Conservation (phyloP, 163 green algal genomes). For the Prototheca wickerhamii region DNA sequence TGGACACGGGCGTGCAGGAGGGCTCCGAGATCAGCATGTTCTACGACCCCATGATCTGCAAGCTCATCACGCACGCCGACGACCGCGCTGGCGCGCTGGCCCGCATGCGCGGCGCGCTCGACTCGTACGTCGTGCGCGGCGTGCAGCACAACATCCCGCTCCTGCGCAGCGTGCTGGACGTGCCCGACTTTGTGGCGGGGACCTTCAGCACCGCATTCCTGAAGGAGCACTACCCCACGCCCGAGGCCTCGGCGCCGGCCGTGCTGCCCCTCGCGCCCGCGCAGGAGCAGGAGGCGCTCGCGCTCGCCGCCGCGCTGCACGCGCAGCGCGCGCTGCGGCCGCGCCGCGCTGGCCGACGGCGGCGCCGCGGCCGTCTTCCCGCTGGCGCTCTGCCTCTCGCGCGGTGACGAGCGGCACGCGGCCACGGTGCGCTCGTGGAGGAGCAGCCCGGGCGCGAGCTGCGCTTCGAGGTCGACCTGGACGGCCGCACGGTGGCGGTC, state of each 20-base stretch:
- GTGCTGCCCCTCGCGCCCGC: slow-evolving; percentile 5
- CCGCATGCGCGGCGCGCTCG: slow-evolving; percentile 13
- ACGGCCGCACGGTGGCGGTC: slow-evolving; percentile 12
- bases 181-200: slow-evolving; percentile 10
- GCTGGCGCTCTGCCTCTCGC: not conserved
- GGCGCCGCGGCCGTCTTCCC: not conserved
- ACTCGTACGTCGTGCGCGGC: slow-evolving; percentile 25
- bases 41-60: slow-evolving; percentile 79
- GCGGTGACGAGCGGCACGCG: not conserved
- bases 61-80: slow-evolving; percentile 43
- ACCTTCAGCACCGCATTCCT: slow-evolving; percentile 19
- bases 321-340: slow-evolving; percentile 5
- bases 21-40: slow-evolving; percentile 59
- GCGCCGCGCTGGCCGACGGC: not conserved
- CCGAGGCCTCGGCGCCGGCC: not conserved
- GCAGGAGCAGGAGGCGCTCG: slow-evolving; percentile 14
- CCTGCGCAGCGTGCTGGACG: slow-evolving; percentile 19
- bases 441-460: no score
- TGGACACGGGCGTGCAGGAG: slow-evolving; percentile 37
- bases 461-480: slow-evolving; percentile 17
- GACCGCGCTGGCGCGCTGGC: slow-evolving; percentile 12
- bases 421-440: no score
- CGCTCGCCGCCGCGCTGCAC: slow-evolving; percentile 16
- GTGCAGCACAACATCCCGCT: slow-evolving; percentile 29
- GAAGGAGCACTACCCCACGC: slow-evolving; percentile 14